A percentile compares a stretch with the other conserved stretches of the same genome.
Conservation (phyloP, 1,139 yeast genomes). For the Hyphopichia pseudoburtonii region DNA sequence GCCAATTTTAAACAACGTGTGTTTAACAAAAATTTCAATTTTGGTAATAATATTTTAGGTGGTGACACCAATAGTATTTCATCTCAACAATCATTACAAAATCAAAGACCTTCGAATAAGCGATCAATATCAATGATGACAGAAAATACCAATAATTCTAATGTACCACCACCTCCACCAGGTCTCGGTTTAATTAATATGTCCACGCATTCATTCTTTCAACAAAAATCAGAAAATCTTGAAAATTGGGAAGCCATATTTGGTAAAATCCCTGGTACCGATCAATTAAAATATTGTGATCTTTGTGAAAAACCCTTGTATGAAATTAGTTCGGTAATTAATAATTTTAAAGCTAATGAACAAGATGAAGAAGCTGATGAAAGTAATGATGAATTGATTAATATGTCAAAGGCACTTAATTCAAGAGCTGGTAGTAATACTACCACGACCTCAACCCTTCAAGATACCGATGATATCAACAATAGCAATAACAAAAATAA, state of each 20-base stretch:
- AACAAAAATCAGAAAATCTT: slow-evolving; percentile 3
- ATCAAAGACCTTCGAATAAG: slow-evolving; percentile 1
- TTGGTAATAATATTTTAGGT: slow-evolving; percentile 1
- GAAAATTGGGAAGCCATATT: slow-evolving; percentile 42
- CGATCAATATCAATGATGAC: background rate
- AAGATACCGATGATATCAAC: slow-evolving; percentile 1
- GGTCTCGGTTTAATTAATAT: background rate
- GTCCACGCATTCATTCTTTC: background rate
- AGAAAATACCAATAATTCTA: background rate
- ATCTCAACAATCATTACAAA: background rate
- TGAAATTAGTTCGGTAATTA: slow-evolving; percentile 54
- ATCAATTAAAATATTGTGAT: slow-evolving; percentile 55
- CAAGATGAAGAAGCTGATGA: background rate
- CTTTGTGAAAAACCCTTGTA: slow-evolving; percentile 67
- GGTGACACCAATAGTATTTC: slow-evolving; percentile 1
- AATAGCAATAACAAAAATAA: background rate
- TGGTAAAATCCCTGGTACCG: slow-evolving; percentile 42
- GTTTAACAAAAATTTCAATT: slow-evolving; percentile 5
- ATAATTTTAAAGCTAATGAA: slow-evolving; percentile 15
- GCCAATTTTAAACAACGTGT: slow-evolving; percentile 39
- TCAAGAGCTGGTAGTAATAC: background rate
- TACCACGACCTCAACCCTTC: background rate
- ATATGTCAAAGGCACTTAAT: background rate
- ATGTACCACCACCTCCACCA: background rate
- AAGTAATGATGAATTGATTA: background rate